Evolutionary conservation across 2,329 filamentous ascomycete genomes (phyloP), one percentile per base, ranked within the genome.

Genomic region (Bretziella fagacearum): DNA sequence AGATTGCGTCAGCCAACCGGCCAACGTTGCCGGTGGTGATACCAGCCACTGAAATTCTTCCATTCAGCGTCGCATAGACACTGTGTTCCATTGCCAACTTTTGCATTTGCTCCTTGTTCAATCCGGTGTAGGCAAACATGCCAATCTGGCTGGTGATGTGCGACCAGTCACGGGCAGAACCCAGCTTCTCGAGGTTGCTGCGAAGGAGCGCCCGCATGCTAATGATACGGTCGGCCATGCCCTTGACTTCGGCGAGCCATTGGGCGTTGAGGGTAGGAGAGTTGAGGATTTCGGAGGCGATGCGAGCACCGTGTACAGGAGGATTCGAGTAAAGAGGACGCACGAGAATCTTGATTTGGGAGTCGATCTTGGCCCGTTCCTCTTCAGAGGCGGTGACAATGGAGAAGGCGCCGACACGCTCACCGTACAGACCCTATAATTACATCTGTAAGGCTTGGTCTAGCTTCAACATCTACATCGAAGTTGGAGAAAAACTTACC

Each of bases 71-170:
- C 55, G 87, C 89, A 63, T 98, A 98, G 58, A 98, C 89, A 52
- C 85, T 94, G 74, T 91, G 84, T 71, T 96, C 84, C 71, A 93
- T 86, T 55, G 87, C 84, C 53, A 98, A 73, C 58, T 69, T 70
- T 48, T 89, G 82, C 84, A 96, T 95, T 70, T 95, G 83, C 67
- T 89, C 80, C 47, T 87, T 70, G 57, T 73, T 89, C 58, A 98
- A 70, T 52, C 91, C 91, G 45, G 91, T 98, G 74, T 93, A 98
- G 57, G 91, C 89, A 61, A 98, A 98, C 91, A 98, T 98, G 69
- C 91, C 91, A 59, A 98, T 98, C 76, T 93, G 85, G 67, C 74
- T 87, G 56, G 91, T 96, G 67, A 98, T 98, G 73, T 98, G 91
- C 63, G 81, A 84, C 91, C 91, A 98, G 71, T 96, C 84, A 66